phyloP scores from a whole-genome alignment of 106 monocot genomes.

The Phalaenopsis aphrodite region DNA sequence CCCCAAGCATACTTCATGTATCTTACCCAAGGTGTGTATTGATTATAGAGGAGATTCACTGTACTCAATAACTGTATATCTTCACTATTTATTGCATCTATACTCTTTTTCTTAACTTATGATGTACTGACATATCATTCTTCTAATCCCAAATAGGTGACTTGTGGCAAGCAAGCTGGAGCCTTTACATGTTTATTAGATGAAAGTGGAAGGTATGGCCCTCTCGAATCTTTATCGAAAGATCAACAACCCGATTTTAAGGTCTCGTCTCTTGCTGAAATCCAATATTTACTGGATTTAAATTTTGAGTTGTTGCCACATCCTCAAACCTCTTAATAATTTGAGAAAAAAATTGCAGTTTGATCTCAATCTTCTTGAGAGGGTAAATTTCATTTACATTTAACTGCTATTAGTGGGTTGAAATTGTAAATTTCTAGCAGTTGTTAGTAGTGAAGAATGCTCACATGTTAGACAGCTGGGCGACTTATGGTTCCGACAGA shows the following conservation, averaged over 20 bases:
- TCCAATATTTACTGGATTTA: slow-evolving; percentile 42
- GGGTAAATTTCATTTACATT: too few relatives aligned
- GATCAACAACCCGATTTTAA: slow-evolving; percentile 72
- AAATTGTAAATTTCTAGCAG: too few relatives aligned
- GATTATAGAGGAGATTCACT: too few relatives aligned
- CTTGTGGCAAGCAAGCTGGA: slow-evolving; percentile 85
- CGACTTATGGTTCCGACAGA: background rate
- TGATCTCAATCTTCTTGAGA: too few relatives aligned
- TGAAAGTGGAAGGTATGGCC: slow-evolving; percentile 60
- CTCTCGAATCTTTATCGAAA: slow-evolving; percentile 29
- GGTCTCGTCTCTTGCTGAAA: slow-evolving; percentile 69
- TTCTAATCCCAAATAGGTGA: slow-evolving; percentile 37
- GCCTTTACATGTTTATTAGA: slow-evolving; percentile 93
- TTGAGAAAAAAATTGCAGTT: too few relatives aligned
- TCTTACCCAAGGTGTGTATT: too few relatives aligned
- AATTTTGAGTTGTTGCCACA: slow-evolving; percentile 56
- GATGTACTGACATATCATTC: background rate
- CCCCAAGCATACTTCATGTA: too few relatives aligned
- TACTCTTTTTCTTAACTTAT: background rate
- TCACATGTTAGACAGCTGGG: background rate
- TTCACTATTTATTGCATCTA: background rate
- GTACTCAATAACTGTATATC: background rate
- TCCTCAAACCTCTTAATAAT: background rate
- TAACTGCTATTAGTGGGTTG: too few relatives aligned
- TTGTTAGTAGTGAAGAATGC: background rate